A percentile compares a stretch with the other conserved stretches of the same genome.
phyloP scores from a whole-genome alignment of 2,329 filamentous ascomycete species.

The Cladosporium oxysporum region DNA sequence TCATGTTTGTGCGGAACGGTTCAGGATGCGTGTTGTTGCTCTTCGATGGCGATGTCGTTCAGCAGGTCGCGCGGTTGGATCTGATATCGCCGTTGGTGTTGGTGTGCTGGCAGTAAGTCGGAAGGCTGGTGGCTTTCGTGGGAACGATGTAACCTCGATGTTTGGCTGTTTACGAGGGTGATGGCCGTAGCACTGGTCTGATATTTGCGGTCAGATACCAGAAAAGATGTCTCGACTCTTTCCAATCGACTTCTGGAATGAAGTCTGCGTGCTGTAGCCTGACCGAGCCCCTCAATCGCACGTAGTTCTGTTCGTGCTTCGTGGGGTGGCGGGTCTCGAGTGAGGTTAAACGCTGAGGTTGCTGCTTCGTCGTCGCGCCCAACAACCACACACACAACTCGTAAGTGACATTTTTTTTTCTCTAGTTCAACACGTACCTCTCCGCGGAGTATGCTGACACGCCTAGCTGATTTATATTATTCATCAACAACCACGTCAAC shows the following conservation, averaged over 20 bases:
- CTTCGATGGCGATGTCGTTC: background rate
- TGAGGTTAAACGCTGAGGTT: background rate
- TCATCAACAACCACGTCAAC: background rate
- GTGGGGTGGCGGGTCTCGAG: background rate
- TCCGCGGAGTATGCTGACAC: background rate
- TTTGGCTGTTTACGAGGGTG: background rate
- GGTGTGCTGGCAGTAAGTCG: background rate
- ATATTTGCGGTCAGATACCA: background rate
- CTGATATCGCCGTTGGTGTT: background rate
- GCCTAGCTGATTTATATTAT: background rate
- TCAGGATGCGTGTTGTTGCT: background rate
- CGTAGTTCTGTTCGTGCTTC: background rate
- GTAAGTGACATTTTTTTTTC: background rate
- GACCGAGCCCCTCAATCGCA: background rate
- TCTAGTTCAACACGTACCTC: too few relatives aligned
- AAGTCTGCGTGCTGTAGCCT: background rate
- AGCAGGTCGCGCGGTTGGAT: background rate
- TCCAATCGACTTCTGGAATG: background rate
- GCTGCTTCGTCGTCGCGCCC: background rate
- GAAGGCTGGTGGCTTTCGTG: background rate
- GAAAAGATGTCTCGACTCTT: background rate
- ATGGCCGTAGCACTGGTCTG: background rate
- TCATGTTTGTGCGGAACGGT: too few relatives aligned
- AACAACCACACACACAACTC: background rate
- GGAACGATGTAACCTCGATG: too few relatives aligned